Conservation (phyloP, 1,139 yeast genomes). For the Pichia sp. region DNA sequence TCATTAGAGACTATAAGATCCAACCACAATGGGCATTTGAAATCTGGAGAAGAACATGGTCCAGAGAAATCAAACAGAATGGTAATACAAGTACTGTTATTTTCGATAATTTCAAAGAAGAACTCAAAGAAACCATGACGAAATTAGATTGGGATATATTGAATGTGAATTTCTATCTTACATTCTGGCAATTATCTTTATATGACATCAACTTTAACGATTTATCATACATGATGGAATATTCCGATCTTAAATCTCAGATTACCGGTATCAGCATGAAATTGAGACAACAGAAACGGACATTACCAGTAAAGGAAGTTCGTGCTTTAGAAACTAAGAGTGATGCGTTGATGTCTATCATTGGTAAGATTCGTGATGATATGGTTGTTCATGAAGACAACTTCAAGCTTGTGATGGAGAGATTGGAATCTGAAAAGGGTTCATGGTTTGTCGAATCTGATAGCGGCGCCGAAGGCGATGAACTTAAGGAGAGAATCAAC, state of each 20-base stretch:
- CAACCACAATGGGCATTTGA: constrained; percentile 73
- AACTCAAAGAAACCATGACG: constrained; percentile 27
- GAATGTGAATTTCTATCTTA: constrained; percentile 47
- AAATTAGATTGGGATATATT: constrained; percentile 38
- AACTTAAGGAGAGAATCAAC: constrained; percentile 17
- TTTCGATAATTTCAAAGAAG: constrained; percentile 25
- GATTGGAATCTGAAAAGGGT: constrained; percentile 34
- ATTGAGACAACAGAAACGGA: constrained; percentile 34
- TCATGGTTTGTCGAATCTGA: constrained; percentile 31
- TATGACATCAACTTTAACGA: constrained; percentile 67
- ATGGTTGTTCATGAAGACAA: constrained; percentile 38
- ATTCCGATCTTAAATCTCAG: constrained; percentile 38
- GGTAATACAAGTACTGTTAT: constrained; percentile 15
- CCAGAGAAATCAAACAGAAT: constrained; percentile 22
- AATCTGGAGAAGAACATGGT: constrained; percentile 62
- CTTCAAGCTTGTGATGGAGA: constrained; percentile 30
- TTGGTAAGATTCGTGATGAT: constrained; percentile 30
- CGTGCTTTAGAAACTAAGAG: constrained; percentile 22
- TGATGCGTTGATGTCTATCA: constrained; percentile 22
- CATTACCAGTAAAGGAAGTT: constrained; percentile 30
- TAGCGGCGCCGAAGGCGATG: constrained; percentile 25
- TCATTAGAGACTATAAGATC: constrained; percentile 50
- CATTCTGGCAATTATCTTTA: constrained; percentile 77
- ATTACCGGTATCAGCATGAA: constrained; percentile 37
- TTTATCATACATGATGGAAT: constrained; percentile 50